These are phyloP conservation scores for Ophidiomyces ophidiicola DNA, from an alignment of 2,329 filamentous ascomycete genomes.

Conservation along the genomic window DNA sequence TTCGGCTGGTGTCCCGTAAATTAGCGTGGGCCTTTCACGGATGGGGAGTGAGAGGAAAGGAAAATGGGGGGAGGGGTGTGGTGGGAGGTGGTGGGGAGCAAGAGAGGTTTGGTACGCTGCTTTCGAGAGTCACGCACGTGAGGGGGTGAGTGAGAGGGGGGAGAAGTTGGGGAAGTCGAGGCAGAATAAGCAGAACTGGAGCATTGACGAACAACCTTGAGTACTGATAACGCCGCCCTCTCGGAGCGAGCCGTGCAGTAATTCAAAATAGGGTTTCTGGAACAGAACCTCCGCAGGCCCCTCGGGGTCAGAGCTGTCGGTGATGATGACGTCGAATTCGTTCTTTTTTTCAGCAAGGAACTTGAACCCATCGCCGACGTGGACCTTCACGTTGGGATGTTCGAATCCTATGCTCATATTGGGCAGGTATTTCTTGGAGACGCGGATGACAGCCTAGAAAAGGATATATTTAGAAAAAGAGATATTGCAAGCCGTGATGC, in stretches of 20 bases:
- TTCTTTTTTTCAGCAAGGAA: slow-evolving; percentile 95
- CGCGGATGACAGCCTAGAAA: slow-evolving; percentile 76
- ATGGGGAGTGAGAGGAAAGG: slow-evolving; percentile 15
- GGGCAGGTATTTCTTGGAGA: slow-evolving; percentile 96
- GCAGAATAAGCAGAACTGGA: slow-evolving; percentile 69
- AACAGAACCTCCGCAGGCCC: slow-evolving; percentile 93
- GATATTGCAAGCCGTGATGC: too few species aligned
- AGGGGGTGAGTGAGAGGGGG: slow-evolving; percentile 11
- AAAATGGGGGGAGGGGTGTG: slow-evolving; percentile 24
- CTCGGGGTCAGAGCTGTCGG: slow-evolving; percentile 93
- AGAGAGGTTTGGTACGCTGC: neutral
- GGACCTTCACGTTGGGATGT: slow-evolving; percentile 84
- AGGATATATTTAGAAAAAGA: neutral
- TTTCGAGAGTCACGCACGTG: neutral
- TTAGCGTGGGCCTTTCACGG: slow-evolving; percentile 19
- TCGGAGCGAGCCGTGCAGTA: slow-evolving; percentile 76
- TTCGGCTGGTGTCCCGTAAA: slow-evolving; percentile 53
- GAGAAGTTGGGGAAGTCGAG: slow-evolving; percentile 35
- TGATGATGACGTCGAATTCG: slow-evolving; percentile 98
- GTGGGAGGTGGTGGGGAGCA: slow-evolving; percentile 7
- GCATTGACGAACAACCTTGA: slow-evolving; percentile 98
- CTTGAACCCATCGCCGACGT: slow-evolving; percentile 97
- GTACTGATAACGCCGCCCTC: slow-evolving; percentile 98
- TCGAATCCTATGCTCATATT: slow-evolving; percentile 86
- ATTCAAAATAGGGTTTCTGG: slow-evolving; percentile 97